Conservation (phyloP, 73 alveolate genomes). For the Paraurostyla sp. region DNA sequence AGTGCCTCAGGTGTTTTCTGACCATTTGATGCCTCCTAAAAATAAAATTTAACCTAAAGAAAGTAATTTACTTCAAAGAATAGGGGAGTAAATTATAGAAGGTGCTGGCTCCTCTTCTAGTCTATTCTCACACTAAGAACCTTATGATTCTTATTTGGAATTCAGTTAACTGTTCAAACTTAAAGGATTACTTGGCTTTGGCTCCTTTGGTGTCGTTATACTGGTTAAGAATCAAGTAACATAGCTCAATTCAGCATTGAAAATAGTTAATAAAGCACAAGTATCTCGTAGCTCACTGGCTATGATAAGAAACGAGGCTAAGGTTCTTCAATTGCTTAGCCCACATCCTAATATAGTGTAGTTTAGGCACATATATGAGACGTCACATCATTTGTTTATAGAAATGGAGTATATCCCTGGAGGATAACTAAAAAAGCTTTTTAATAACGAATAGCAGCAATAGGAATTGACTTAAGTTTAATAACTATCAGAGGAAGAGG, state of each 20-base stretch:
- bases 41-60: too few species aligned
- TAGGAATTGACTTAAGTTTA: not conserved
- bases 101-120: too few species aligned
- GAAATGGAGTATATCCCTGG: slow-evolving; percentile 49
- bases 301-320: not conserved
- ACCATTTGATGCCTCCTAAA: too few species aligned
- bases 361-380: slow-evolving; percentile 27
- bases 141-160: too few species aligned
- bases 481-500: not conserved
- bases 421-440: not conserved
- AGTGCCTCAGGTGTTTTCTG: too few species aligned
- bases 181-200: slow-evolving; percentile 41
- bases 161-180: slow-evolving; percentile 7
- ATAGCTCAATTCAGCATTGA: slow-evolving; percentile 11
- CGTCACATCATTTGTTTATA: not conserved
- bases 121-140: too few species aligned
- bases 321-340: not conserved
- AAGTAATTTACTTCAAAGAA: too few species aligned
- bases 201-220: slow-evolving; percentile 50
- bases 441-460: too few species aligned
- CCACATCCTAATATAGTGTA: slow-evolving; percentile 12
- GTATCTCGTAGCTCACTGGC: not conserved
- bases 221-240: not conserved
- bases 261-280: slow-evolving; percentile 23
- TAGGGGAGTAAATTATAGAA: too few species aligned